Evolutionary conservation across 163 green algal species (phyloP).

Genomic region (Trebouxiophyceae sp.): DNA sequence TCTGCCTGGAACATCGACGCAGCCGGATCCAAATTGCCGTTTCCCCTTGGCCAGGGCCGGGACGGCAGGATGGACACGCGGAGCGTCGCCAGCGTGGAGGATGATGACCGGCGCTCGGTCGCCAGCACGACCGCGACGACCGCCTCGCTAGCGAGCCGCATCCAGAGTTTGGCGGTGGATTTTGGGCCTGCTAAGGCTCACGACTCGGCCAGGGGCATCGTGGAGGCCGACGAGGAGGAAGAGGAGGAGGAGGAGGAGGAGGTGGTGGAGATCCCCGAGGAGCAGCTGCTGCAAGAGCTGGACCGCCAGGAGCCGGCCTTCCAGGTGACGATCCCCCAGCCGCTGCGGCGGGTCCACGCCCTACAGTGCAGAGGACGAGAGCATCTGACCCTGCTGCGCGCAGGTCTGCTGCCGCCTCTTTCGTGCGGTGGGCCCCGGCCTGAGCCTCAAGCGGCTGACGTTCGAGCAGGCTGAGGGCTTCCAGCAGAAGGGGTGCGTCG

Average conservation of each 20-base stretch:
- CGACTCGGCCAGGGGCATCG: slow-evolving; percentile 13
- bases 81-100: too few species aligned
- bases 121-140: slow-evolving; percentile 23
- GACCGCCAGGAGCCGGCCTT: slow-evolving; percentile 18
- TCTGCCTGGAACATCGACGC: too few species aligned
- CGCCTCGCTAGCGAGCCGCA: slow-evolving; percentile 22
- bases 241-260: slow-evolving; percentile 5
- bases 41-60: too few species aligned
- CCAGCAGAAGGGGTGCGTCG: slow-evolving; percentile 7
- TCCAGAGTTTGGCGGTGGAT: slow-evolving; percentile 26
- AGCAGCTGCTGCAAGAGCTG: slow-evolving; percentile 22
- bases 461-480: slow-evolving; percentile 10
- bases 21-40: too few species aligned
- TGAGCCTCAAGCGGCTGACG: slow-evolving; percentile 34
- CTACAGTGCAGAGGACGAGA: too few species aligned
- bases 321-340: not conserved
- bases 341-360: too few species aligned
- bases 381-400: too few species aligned
- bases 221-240: not conserved
- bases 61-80: too few species aligned
- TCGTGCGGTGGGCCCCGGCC: slow-evolving; percentile 11
- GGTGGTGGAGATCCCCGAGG: not conserved
- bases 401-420: slow-evolving; percentile 48
- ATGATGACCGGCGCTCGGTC: slow-evolving; percentile 1
- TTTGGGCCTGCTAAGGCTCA: slow-evolving; percentile 12